Conservation (phyloP, 2,329 filamentous ascomycete species). For the Cryphonectria naterciae region DNA sequence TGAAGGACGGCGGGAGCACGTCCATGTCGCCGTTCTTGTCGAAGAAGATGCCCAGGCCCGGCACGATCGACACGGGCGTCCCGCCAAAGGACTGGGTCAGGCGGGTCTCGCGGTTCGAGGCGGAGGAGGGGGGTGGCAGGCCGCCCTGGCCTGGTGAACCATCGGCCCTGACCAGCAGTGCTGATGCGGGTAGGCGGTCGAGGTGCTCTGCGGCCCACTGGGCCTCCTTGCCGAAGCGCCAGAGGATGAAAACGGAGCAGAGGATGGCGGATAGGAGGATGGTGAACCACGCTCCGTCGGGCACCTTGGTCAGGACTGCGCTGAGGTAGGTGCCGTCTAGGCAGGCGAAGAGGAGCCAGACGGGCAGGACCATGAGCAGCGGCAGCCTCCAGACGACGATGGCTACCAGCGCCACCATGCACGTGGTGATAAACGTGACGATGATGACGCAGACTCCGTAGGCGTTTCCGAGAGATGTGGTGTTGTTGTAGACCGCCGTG, state of each 20-base stretch:
- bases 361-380: constrained; percentile 60
- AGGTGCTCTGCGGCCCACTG: constrained; percentile 73
- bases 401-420: constrained; percentile 72
- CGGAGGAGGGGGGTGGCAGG: background rate
- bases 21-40: constrained; percentile 72
- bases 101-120: constrained; percentile 26
- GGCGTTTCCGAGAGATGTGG: constrained; percentile 71
- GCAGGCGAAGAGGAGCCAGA: constrained; percentile 66
- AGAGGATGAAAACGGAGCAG: constrained; percentile 69
- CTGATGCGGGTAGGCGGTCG: constrained; percentile 58
- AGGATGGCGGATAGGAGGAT: constrained; percentile 66
- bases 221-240: constrained; percentile 78
- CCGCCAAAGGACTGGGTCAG: constrained; percentile 46
- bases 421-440: constrained; percentile 78
- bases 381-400: constrained; percentile 73
- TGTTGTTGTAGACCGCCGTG: constrained; percentile 74
- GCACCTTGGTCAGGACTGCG: constrained; percentile 72
- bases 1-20: constrained; percentile 63
- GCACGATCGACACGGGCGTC: constrained; percentile 50
- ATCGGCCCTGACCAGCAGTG: constrained; percentile 38
- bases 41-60: constrained; percentile 73
- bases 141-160: background rate
- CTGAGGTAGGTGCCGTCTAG: constrained; percentile 74
- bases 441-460: constrained; percentile 82
- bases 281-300: constrained; percentile 79